Conservation (phyloP, 108 stramenopile genomes). For the Nannochloropsis gaditana region DNA sequence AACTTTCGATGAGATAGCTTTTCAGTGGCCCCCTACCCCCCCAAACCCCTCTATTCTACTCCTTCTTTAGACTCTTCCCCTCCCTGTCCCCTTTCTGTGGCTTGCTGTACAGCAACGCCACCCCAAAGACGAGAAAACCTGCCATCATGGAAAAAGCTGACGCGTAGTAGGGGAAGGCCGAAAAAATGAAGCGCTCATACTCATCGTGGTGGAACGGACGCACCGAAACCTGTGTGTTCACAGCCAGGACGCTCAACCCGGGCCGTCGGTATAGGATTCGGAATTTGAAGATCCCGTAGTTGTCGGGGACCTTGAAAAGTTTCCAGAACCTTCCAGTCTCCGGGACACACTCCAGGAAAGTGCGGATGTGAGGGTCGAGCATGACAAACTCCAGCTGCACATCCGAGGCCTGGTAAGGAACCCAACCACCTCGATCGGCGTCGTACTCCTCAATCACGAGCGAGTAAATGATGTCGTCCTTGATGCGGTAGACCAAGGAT, state of each 20-base stretch:
- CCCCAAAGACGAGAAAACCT: constrained; percentile 47
- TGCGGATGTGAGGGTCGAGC: constrained; percentile 58
- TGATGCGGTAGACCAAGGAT: constrained; percentile 59
- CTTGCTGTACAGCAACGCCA: constrained; percentile 42
- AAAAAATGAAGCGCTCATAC: constrained; percentile 53
- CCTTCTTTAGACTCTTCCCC: background rate
- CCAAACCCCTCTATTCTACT: background rate
- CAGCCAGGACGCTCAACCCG: constrained; percentile 44
- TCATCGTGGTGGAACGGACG: constrained; percentile 60
- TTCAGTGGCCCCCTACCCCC: too few species aligned
- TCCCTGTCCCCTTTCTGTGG: background rate
- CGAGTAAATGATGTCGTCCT: constrained; percentile 54
- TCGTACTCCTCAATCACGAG: constrained; percentile 52
- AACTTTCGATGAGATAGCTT: too few species aligned
- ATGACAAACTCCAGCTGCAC: constrained; percentile 61
- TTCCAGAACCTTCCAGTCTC: constrained; percentile 44
- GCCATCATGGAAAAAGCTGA: constrained; percentile 42
- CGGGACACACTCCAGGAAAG: constrained; percentile 33
- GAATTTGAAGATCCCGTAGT: constrained; percentile 58
- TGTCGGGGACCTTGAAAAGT: constrained; percentile 54
- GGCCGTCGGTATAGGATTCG: constrained; percentile 51
- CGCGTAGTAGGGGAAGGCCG: constrained; percentile 57
- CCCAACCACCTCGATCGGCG: constrained; percentile 45
- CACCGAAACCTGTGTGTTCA: constrained; percentile 52
- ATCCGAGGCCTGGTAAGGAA: constrained; percentile 50